A percentile compares a stretch with the other conserved stretches of the same genome.
Conservation (phyloP, 2,329 filamentous ascomycete species). For the Colletotrichum limetticola region DNA sequence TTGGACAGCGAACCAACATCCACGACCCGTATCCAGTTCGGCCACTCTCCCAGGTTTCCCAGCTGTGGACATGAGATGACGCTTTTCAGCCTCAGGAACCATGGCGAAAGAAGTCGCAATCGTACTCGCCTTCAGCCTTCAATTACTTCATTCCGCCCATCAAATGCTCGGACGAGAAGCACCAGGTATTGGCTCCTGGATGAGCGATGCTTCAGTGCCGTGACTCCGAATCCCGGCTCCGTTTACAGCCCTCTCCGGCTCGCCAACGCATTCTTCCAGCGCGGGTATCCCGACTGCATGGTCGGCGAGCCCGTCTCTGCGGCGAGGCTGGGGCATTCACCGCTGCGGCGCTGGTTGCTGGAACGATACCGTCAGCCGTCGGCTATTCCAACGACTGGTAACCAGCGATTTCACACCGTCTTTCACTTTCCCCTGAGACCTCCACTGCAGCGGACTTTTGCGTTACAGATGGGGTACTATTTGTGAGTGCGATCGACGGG, state of each 20-base stretch:
- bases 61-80: conserved; percentile 17
- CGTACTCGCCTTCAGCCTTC: not conserved
- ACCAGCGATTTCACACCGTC: conserved; percentile 12
- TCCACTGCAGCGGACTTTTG: conserved; percentile 20
- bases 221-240: conserved; percentile 15
- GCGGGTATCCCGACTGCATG: conserved; percentile 8
- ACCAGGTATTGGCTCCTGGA: not conserved
- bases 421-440: conserved; percentile 10
- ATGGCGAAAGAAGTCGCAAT: not conserved
- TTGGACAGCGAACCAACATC: conserved; percentile 10
- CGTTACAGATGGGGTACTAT: not conserved
- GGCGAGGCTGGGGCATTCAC: conserved; percentile 11
- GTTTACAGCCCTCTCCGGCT: not conserved
- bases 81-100: not conserved
- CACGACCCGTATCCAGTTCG: conserved; percentile 5
- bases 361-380: conserved; percentile 9
- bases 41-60: not conserved
- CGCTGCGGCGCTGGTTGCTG: conserved; percentile 5
- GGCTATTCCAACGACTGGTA: conserved; percentile 2
- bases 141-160: not conserved
- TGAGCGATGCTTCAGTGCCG: not conserved
- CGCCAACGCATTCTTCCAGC: not conserved
- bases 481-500: conserved; percentile 17
- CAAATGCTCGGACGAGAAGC: not conserved
- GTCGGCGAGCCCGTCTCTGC: conserved; percentile 21